These are phyloP conservation scores for Fistulifera pelliculosa DNA, from an alignment of 108 stramenopile genomes.

Conservation along the genomic window DNA sequence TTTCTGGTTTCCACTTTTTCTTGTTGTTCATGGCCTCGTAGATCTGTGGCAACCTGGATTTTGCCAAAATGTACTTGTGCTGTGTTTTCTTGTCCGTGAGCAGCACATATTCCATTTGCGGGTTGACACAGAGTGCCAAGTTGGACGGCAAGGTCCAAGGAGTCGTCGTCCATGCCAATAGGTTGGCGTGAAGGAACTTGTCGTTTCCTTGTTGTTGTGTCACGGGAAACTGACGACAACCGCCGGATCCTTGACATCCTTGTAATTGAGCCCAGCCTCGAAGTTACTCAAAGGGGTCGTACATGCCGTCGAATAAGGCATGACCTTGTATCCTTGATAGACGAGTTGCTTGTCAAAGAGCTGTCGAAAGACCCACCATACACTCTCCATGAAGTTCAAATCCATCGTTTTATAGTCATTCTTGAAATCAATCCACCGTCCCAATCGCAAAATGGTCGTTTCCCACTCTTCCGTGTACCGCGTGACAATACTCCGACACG, in stretches of 20 bases:
- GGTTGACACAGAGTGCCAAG: slow-evolving; percentile 93
- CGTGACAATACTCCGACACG: slow-evolving; percentile 92
- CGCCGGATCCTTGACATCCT: slow-evolving; percentile 97
- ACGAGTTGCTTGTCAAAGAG: slow-evolving; percentile 93
- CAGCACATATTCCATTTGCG: slow-evolving; percentile 86
- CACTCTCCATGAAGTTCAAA: slow-evolving; percentile 96
- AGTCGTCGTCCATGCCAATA: slow-evolving; percentile 96
- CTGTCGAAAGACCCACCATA: slow-evolving; percentile 99
- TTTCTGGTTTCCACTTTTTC: slow-evolving; percentile 91
- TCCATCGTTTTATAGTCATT: slow-evolving; percentile 99
- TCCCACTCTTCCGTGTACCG: slow-evolving; percentile 98
- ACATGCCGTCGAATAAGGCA: slow-evolving; percentile 98
- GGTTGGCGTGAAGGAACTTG: slow-evolving; percentile 49
- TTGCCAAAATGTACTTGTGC: slow-evolving; percentile 77
- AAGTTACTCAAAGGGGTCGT: slow-evolving; percentile 97
- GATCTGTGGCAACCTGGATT: slow-evolving; percentile 83
- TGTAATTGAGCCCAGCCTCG: slow-evolving; percentile 98
- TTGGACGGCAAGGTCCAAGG: slow-evolving; percentile 99
- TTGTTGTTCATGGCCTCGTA: slow-evolving; percentile 91
- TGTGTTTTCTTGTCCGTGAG: slow-evolving; percentile 82
- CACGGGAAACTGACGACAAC: slow-evolving; percentile 92
- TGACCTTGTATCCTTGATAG: slow-evolving; percentile 98
- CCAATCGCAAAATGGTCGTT: slow-evolving; percentile 86
- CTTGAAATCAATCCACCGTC: slow-evolving; percentile 99
- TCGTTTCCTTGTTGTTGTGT: slow-evolving; percentile 69